Percentiles rank a stretch among this genome's conserved stretches.
These are phyloP conservation scores for Macrolepiota fuliginosa DNA, from an alignment of 768 basidiomycete genomes.

Conservation along the genomic window DNA sequence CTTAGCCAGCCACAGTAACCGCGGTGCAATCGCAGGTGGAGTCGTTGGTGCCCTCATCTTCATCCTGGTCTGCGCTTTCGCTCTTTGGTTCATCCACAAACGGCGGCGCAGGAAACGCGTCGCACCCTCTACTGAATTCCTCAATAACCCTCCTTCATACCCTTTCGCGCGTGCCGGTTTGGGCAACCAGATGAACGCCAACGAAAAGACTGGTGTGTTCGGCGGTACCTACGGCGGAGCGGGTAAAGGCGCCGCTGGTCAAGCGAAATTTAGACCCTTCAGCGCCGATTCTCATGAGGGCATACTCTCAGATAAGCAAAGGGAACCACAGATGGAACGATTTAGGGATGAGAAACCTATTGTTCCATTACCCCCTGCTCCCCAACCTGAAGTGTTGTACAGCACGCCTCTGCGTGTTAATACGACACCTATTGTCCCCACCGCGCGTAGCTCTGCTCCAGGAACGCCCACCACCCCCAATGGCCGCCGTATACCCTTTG, in stretches of 20 bases:
- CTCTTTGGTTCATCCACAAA: slow-evolving; percentile 38
- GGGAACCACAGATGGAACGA: background rate
- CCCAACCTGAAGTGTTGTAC: slow-evolving; percentile 10
- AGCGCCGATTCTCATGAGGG: background rate
- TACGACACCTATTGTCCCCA: background rate
- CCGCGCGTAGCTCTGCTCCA: background rate
- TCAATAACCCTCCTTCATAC: slow-evolving; percentile 17
- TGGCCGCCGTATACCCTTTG: slow-evolving; percentile 13
- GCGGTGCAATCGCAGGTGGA: slow-evolving; percentile 52
- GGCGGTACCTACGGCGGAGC: background rate
- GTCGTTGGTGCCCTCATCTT: slow-evolving; percentile 48
- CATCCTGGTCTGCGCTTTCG: slow-evolving; percentile 27
- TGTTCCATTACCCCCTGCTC: background rate
- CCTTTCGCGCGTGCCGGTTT: slow-evolving; percentile 12
- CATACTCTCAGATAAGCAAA: background rate
- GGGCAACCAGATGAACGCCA: background rate
- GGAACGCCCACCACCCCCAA: slow-evolving; percentile 11
- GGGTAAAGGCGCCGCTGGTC: slow-evolving; percentile 5
- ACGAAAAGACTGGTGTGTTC: background rate
- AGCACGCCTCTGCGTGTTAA: background rate
- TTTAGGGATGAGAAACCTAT: background rate
- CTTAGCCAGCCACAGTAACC: slow-evolving; percentile 20
- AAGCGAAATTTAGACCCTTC: background rate
- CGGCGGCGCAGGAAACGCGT: slow-evolving; percentile 37
- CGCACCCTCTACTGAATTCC: slow-evolving; percentile 63